Base-by-base conservation (phyloP, 345 rosid genomes). In the Brassica incana region DNA sequence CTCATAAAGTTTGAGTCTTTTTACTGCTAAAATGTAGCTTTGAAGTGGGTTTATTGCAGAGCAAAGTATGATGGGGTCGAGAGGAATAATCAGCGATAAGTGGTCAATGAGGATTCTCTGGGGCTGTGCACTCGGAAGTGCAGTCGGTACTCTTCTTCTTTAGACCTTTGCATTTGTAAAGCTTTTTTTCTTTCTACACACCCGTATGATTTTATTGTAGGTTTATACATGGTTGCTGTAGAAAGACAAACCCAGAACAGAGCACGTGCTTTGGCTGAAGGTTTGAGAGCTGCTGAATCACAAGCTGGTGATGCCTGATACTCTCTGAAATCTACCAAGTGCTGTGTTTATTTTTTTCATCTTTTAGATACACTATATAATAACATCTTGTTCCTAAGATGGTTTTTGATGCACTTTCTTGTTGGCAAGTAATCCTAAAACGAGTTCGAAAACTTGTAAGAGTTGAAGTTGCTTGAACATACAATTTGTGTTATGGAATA, bases 81-180 rank as follows among this genome's bases (percentile, higher is more conserved):
- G 92, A 77, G 91, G 92, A 78, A 85, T 86, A 11, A 86, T 92
- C 29, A 82, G 81, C 30, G 97, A 90, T 79, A 90, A 86, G 76
- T 92, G 91, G 94, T 88, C 94, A 70, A 86, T 85, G 89, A 86
- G 94, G 86, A 69, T 90, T 77, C 90, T 92, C 35, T 92, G 95
- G 97, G 77, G 80, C 10, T 92, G 90, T 69, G 94, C 91, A 5
- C 32, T 90, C 69, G 94, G 97, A 80, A 91, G 89, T 82, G 97
- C 89, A 66, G 38, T 87, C 7, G 73, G 94, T 90, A 63, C 81
- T 72, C 79, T 74, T 33, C 67, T 40, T 56, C 8, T 3, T 40
- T 1, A 11, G 16, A 66, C 52, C n/a, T 12, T 69, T 59, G 5
- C 7, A 14, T 58, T 50, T 43, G 23, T 20, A 45, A 14, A 32